Conservation (phyloP, 1,139 yeast species). For the Saccharomyces hybrid region DNA sequence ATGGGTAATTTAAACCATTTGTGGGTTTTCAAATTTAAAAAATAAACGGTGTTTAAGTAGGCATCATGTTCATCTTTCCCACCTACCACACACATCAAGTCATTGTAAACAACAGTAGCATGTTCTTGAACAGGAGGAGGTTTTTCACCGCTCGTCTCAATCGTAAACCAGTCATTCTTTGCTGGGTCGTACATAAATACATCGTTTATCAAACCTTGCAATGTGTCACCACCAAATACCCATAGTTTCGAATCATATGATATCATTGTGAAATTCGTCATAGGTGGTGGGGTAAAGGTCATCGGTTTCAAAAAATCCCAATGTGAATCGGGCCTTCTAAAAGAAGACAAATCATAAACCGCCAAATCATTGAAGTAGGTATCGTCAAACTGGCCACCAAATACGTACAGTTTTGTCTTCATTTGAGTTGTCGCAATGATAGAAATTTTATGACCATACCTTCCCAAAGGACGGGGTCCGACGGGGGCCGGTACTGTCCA, state of each 20-base stretch:
- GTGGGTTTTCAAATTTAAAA: slow-evolving; percentile 66
- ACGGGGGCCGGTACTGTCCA: slow-evolving; percentile 86
- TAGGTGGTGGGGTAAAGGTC: slow-evolving; percentile 65
- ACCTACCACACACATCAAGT: slow-evolving; percentile 78
- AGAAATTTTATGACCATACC: slow-evolving; percentile 84
- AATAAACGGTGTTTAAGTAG: slow-evolving; percentile 59
- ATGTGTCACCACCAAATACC: slow-evolving; percentile 91
- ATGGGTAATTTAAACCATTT: slow-evolving; percentile 66
- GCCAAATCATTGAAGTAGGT: slow-evolving; percentile 78
- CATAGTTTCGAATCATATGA: slow-evolving; percentile 72
- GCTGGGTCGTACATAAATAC: slow-evolving; percentile 77
- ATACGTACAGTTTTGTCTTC: slow-evolving; percentile 71
- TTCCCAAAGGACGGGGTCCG: slow-evolving; percentile 79
- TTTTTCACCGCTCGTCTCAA: slow-evolving; percentile 44
- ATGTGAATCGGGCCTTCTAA: slow-evolving; percentile 71
- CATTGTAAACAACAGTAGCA: slow-evolving; percentile 72
- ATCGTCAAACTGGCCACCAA: slow-evolving; percentile 94
- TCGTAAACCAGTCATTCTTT: slow-evolving; percentile 53
- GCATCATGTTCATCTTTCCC: slow-evolving; percentile 78
- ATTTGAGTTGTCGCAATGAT: slow-evolving; percentile 53
- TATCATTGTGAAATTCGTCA: slow-evolving; percentile 87
- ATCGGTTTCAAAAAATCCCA: slow-evolving; percentile 71
- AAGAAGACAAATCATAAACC: slow-evolving; percentile 81
- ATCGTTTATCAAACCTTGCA: slow-evolving; percentile 65
- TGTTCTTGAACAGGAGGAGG: slow-evolving; percentile 94